Conservation (phyloP, 2,329 filamentous ascomycete species). For the Calonectria naviculata region DNA sequence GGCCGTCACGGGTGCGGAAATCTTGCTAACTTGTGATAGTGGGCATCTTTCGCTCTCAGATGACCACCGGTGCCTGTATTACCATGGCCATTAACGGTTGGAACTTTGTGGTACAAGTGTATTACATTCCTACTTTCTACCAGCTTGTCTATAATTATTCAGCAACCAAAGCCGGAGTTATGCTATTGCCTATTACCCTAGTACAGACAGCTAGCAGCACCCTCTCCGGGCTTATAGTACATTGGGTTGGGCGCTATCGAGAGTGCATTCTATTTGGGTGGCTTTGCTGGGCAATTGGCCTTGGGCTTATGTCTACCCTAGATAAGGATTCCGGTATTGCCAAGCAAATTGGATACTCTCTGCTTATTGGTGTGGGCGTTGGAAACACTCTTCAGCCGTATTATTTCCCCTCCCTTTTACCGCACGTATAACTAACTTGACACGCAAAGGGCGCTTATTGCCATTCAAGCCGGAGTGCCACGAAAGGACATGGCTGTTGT, state of each 20-base stretch:
- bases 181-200: neutral
- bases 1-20: neutral
- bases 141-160: neutral
- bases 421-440: neutral
- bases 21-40: neutral
- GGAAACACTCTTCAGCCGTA: slow-evolving; percentile 64
- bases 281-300: slow-evolving; percentile 62
- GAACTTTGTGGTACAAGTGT: slow-evolving; percentile 68
- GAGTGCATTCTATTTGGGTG: slow-evolving; percentile 66
- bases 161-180: neutral
- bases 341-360: slow-evolving; percentile 65
- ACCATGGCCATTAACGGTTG: slow-evolving; percentile 70
- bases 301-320: slow-evolving; percentile 64
- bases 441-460: slow-evolving; percentile 53
- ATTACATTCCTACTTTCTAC: slow-evolving; percentile 61
- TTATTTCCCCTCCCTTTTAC: slow-evolving; percentile 2
- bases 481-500: slow-evolving; percentile 55
- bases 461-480: slow-evolving; percentile 68
- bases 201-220: neutral
- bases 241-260: slow-evolving; percentile 63
- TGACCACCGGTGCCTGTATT: slow-evolving; percentile 65
- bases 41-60: slow-evolving; percentile 62
- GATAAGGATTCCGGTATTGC: slow-evolving; percentile 58
- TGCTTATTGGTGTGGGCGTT: slow-evolving; percentile 63
- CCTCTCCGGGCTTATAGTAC: slow-evolving; percentile 62